Evolutionary conservation across 352 stramenopile species (phyloP).

Genomic region (Phytopythium ostracodes): DNA sequence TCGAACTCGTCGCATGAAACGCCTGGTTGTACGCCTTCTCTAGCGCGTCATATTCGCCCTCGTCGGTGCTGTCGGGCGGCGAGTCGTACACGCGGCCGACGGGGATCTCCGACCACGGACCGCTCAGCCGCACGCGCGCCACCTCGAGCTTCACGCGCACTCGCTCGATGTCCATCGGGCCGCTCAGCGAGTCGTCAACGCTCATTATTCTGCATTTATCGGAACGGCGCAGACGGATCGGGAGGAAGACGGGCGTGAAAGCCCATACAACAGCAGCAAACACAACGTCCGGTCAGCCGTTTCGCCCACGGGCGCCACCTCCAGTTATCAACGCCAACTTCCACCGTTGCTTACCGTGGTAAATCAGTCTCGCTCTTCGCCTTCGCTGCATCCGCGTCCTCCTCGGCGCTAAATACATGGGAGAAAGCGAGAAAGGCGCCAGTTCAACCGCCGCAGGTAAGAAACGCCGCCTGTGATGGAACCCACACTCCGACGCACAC

Average conservation of each 20-base stretch:
- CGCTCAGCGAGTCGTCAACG: neutral
- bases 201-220: neutral
- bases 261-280: no score
- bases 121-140: constrained; percentile 26
- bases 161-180: constrained; percentile 26
- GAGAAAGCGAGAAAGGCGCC: neutral
- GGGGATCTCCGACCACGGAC: constrained; percentile 27
- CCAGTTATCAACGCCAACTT: no score
- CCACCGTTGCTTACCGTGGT: neutral
- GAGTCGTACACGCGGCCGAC: constrained; percentile 57
- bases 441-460: neutral
- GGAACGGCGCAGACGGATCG: no score
- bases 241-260: no score
- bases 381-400: neutral
- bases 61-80: constrained; percentile 24
- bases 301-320: no score
- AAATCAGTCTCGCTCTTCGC: neutral
- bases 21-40: constrained; percentile 58
- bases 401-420: neutral
- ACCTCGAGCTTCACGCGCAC: constrained; percentile 39
- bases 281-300: no score
- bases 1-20: constrained; percentile 20
- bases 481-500: neutral
- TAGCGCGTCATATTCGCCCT: constrained; percentile 41
- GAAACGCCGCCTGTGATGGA: neutral